Base-by-base conservation (phyloP, 768 basidiomycete species). In the Pleurotus citrinopileatus region DNA sequence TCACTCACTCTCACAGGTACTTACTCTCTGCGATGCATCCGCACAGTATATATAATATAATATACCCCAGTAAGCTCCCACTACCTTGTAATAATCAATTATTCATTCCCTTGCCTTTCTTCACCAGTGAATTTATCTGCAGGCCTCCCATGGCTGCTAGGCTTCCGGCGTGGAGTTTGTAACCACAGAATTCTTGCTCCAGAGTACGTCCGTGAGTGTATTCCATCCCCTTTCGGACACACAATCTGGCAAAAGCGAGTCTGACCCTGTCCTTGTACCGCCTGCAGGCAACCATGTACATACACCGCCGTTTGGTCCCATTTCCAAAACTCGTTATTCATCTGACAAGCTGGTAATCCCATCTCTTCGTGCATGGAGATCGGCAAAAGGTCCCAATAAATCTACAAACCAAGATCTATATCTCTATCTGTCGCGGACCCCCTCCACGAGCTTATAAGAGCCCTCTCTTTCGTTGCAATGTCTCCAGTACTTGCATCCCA, bases 321-420 rank as follows among this genome's bases (percentile, higher is more conserved):
- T 53, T 53, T 53, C 37, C 38, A 52, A 51, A 50, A 26, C 17
- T 48, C 40, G 63, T 64, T 63, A 63, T 66, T 64, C 66, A 69
- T 69, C 63, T 69, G 57, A 59, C 66, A 60, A 60, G 48, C 54
- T 57, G 38, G 59, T 54, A 60, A 60, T 61, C 59, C 59, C 50
- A 44, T 46, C 53, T 57, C 28, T 56, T 51, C 56, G 60, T 48
- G 55, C 58, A 42, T 56, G 61, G 65, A 65, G 61, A 65, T 59
- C 53, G 56, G 42, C n/a, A n/a, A n/a, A 52, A 55, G 59, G 55
- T 59, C 53, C 65, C 60, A 70, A 67, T 72, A 70, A 72, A 77
- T 77, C 77, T 74, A 70, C 71, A 72, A 70, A 55, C 61, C 66
- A 70, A 70, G 67, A 62, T 61, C 60, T 54, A 63, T 57, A 63